Evolutionary conservation across 1,284 basidiomycete genomes (phyloP), one percentile per base, ranked within the genome.

Genomic region (Leccinum cinnamomeum): DNA sequence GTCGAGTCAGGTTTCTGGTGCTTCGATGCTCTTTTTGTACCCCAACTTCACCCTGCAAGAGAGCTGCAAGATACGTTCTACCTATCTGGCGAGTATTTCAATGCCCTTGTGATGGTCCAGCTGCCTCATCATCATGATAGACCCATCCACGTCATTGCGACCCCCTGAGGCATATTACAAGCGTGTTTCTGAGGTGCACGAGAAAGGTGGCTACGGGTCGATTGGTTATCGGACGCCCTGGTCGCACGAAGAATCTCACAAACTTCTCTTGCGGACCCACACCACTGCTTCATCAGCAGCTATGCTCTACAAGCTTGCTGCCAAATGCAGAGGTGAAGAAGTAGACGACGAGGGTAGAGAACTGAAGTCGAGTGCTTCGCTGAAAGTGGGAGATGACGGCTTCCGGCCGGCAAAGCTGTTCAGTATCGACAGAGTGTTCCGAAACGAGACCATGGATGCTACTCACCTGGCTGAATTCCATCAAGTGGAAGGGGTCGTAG

Each of bases 401-500:
- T 99, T 99, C 86, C 86, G 92, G 69, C 96, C 97, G 3, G 94
- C 94, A 53, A 99, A 99, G 77, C 78, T 99, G 67, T 99, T 98
- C 85, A 95, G 92, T 69, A 98, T 99, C 71, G 97, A 99, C 77
- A 85, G 97, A 59, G 97, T 99, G 18, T 99, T 99, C 89, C 85
- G 97, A 74, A 99, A 99, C 72, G 97, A 99, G 79, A 95, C 97
- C 0, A 95, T 95, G 80, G 97, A 99, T 77, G 96, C 96, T 41
- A 99, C 97, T n/a, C 97, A 99, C 81, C 75, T 99, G 64, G 97
- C 97, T 18, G 97, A 99, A 79, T 99, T 99, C 83, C 97, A 99
- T 76, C 97, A 99, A 79, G 97, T 99, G 12, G 97, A 99, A 78
- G 97, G 97, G 63, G 97, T 99, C 54, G 95, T 99, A 14, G 97